Conservation (phyloP, 331 rosid genomes). For the Erythrophleum ivorense region DNA sequence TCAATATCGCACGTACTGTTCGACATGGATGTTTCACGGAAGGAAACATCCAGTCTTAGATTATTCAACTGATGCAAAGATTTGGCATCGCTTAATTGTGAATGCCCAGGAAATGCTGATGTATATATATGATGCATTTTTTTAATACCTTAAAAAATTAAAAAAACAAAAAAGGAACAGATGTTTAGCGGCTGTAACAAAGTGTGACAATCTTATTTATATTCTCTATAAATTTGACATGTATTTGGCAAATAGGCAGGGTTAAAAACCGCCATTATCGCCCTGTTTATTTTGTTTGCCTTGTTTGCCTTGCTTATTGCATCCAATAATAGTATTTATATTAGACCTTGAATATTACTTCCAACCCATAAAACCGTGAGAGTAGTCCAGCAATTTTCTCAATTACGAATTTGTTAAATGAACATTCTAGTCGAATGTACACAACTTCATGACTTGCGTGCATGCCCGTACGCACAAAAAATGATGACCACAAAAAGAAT, state of each 20-base stretch:
- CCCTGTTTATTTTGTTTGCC: background rate
- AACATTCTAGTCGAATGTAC: no score
- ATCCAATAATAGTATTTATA: no score
- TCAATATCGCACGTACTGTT: background rate
- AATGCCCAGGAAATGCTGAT: background rate
- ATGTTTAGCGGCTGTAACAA: no score
- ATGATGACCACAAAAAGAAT: no score
- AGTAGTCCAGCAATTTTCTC: no score
- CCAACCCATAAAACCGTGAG: background rate
- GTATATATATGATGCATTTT: background rate
- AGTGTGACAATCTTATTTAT: no score
- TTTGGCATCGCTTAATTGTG: background rate
- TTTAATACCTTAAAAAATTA: background rate
- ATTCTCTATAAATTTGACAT: no score
- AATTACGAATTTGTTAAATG: no score
- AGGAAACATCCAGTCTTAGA: background rate
- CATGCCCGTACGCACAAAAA: no score
- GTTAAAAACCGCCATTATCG: background rate
- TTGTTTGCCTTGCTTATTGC: background rate
- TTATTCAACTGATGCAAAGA: background rate
- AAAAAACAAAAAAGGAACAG: no score
- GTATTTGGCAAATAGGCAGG: no score
- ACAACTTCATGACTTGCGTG: no score
- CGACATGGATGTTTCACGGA: background rate
- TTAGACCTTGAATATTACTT: background rate